These are phyloP conservation scores for Trichoderma asperelloides DNA, from an alignment of 495 filamentous ascomycete species.

Conservation along the genomic window DNA sequence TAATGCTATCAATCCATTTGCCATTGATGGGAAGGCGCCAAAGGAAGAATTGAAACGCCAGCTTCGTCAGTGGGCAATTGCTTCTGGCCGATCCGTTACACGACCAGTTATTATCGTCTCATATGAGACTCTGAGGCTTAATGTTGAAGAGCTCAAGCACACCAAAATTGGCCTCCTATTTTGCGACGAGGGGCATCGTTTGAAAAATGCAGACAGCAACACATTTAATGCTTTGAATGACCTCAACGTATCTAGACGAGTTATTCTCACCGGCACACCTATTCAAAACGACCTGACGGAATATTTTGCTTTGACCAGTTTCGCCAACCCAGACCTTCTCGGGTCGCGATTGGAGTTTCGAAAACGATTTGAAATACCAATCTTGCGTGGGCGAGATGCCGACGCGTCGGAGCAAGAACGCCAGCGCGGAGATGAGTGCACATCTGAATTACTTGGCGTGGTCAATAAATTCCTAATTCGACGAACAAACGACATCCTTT, in stretches of 20 bases:
- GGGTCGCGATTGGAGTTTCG: conserved; percentile 87
- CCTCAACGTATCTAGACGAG: conserved; percentile 80
- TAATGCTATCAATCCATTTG: conserved; percentile 87
- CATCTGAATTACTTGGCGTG: conserved; percentile 67
- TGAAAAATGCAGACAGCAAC: conserved; percentile 95
- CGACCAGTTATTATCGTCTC: conserved; percentile 98
- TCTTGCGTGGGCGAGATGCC: conserved; percentile 85
- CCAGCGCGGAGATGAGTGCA: conserved; percentile 74
- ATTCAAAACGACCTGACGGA: conserved; percentile 98
- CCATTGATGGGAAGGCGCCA: conserved; percentile 90
- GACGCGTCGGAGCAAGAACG: conserved; percentile 77
- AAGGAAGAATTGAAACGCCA: conserved; percentile 88
- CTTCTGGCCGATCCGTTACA: conserved; percentile 80
- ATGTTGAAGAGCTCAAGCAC: conserved; percentile 78
- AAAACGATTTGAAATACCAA: conserved; percentile 89
- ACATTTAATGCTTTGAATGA: conserved; percentile 86
- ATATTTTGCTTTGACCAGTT: conserved; percentile 93
- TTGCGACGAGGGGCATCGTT: conserved; percentile 97
- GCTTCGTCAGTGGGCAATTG: conserved; percentile 88
- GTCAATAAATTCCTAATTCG: conserved; percentile 99
- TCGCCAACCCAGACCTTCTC: conserved; percentile 89
- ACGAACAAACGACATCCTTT: conserved; percentile 93
- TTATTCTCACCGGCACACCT: conserved; percentile 93
- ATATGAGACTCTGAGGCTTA: conserved; percentile 89
- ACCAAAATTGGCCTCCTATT: conserved; percentile 86